Evolutionary conservation across 805 yeast species (phyloP), one percentile per base, ranked within the genome.

Genomic region (Ogataea chonburiensis): DNA sequence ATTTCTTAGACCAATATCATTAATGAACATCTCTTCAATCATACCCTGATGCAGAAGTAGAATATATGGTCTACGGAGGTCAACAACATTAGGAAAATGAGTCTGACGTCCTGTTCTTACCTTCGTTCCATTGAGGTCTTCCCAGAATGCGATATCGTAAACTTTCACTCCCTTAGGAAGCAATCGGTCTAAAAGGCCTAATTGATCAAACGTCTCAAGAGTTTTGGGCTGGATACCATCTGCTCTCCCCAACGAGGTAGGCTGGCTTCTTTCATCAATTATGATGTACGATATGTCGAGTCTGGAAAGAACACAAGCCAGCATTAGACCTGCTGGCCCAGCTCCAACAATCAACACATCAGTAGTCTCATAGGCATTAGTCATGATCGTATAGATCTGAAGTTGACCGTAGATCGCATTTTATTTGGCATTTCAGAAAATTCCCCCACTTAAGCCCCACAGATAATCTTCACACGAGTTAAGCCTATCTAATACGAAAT

Each of bases 1-100:
- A 1, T 77, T 75, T 43, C 47, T 64, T 18, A 60, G 60, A 2
- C 52, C 42, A 6, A 54, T 30, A 38, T 74, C 79, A 10, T 61
- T 55, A 11, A 66, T 68, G n/a, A 52, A 45, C 10, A 54, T 16
- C 17, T 45, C 49, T 24, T 53, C 54, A 7, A 52, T 42, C 38
- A 43, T 36, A 9, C 47, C 47, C 21, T 43, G 47, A 30, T 43
- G 47, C 13, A 32, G 11, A 11, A 43, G 30, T 18, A 43, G 21
- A 24, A 43, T 36, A 28, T 18, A 43, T 3, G 47, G 47, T 13
- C 38, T 26, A 14, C 42, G 24, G 17, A 53, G 38, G 10, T 40
- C 42, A 18, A 50, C 23, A n/a, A 21, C 21, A 3, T 14, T 22
- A n/a, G 28, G 38, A 17, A 28, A 43, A 24, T 43, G 47, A 17